Conservation (phyloP, 2,329 filamentous ascomycete genomes). For the Fusarium sp. region DNA sequence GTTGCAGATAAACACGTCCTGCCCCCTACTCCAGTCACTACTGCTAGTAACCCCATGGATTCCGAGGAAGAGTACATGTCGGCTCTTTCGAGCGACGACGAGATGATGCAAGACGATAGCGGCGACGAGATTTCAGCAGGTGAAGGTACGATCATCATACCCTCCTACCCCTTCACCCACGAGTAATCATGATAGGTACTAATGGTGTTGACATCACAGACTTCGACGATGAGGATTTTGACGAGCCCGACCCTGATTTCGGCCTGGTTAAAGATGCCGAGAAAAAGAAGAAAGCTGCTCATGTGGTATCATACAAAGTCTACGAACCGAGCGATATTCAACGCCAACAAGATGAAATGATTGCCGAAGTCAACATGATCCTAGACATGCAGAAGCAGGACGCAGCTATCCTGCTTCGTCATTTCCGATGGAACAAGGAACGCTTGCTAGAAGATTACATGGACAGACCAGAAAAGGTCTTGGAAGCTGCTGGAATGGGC, state of each 20-base stretch:
- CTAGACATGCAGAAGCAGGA: conserved; percentile 90
- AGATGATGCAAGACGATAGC: conserved; percentile 80
- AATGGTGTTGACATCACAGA: conserved; percentile 55
- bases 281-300: conserved; percentile 78
- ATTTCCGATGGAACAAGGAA: conserved; percentile 97
- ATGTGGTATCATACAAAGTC: conserved; percentile 88
- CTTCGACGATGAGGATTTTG: conserved; percentile 69
- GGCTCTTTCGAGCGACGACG: conserved; percentile 79
- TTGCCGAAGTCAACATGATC: conserved; percentile 91
- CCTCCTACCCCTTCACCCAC: conserved; percentile 4
- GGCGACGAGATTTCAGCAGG: conserved; percentile 74
- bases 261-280: conserved; percentile 71
- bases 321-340: conserved; percentile 85
- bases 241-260: conserved; percentile 68
- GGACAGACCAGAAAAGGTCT: conserved; percentile 82
- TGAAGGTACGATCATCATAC: conserved; percentile 58
- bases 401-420: conserved; percentile 87
- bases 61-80: conserved; percentile 96
- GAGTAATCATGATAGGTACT: conserved; percentile 27
- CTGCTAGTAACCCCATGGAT: conserved; percentile 78
- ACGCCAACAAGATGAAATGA: conserved; percentile 84
- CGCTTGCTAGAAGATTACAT: conserved; percentile 95
- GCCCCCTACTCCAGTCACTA: conserved; percentile 70
- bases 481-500: conserved; percentile 87
- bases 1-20: conserved; percentile 55